These are phyloP conservation scores for Mitragyna speciosa DNA, from an alignment of 257 asterid species.

Conservation along the genomic window DNA sequence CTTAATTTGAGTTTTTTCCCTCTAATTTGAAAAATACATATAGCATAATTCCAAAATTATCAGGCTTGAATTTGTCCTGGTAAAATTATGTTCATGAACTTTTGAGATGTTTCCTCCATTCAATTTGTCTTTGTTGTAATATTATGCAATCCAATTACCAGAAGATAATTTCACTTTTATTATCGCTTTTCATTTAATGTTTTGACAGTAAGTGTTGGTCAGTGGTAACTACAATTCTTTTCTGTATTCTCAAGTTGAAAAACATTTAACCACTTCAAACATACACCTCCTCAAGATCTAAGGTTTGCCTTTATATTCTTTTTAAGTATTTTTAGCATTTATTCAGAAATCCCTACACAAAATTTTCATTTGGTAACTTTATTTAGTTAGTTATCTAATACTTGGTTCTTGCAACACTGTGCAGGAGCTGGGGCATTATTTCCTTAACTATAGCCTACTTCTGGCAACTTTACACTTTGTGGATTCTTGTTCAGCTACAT, in stretches of 20 bases:
- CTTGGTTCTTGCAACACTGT: slow-evolving; percentile 7
- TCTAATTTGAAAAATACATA: background rate
- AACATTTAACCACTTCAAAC: background rate
- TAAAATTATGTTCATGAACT: background rate
- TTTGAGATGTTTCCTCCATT: background rate
- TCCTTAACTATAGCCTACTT: slow-evolving; percentile 74
- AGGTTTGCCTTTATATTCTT: background rate
- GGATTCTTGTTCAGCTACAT: slow-evolving; percentile 98
- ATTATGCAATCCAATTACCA: background rate
- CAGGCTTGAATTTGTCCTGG: background rate
- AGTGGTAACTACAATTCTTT: background rate
- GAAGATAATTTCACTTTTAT: background rate
- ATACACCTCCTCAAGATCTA: background rate
- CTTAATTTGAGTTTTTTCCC: background rate
- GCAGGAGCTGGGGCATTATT: slow-evolving; percentile 98
- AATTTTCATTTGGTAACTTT: background rate
- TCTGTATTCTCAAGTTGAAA: background rate
- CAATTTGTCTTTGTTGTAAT: background rate
- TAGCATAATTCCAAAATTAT: background rate
- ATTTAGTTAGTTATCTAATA: background rate
- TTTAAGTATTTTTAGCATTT: too few species aligned
- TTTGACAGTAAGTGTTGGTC: background rate
- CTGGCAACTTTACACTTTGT: slow-evolving; percentile 93
- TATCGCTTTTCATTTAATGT: background rate
- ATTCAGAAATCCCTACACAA: background rate